Base-by-base conservation (phyloP, 2,329 filamentous ascomycete genomes). In the Botryotinia convoluta region DNA sequence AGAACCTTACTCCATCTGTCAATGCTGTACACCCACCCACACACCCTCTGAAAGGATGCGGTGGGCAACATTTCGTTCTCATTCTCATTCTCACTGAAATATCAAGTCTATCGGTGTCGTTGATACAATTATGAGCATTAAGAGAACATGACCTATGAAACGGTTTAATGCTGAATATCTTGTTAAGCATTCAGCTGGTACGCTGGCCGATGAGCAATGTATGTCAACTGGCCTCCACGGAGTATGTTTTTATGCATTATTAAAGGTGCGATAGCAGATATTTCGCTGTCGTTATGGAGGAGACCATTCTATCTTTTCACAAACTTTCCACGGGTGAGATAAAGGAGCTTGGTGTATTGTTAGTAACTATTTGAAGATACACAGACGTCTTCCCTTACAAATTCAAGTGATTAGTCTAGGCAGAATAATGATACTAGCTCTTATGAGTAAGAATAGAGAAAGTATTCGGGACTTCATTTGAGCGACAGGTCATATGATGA, bases 21-120 rank as follows among this genome's bases (percentile, higher is more conserved):
- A 48, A 8, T 22, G 20, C 9, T 7, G 45, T 26, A 26, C 20
- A 3, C 22, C 20, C 20, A 18, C 18, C 18, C 18, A 48, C 4
- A 10, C 45, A 26, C 8, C 22, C 48, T 51, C 26, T 51, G 2
- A 4, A n/a, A 9, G 26, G 9, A 4, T 51, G 26, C 5, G 2
- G 26, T 14, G 5, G 22, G 26, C 26, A 51, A 51, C 3, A 51
- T 6, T 26, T 26, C 8, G 4, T 48, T 26, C 42, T 44, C 42
- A 44, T 18, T 44, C 16, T 44, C 3, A n/a, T 5, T 26, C 44
- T 26, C 20, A 48, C 3, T 26, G 4, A 22, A 2, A 48, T 26
- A 10, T 0, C 1, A 48, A 48, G 22, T 10, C 3, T 26, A 48
- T 10, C 0, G 20, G 45, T 26, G 4, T 22, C 45, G 3, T 1